Evolutionary conservation across 2,329 filamentous ascomycete genomes (phyloP), one percentile per base, ranked within the genome.

Genomic region (Tolypocladium cylindrosporum): DNA sequence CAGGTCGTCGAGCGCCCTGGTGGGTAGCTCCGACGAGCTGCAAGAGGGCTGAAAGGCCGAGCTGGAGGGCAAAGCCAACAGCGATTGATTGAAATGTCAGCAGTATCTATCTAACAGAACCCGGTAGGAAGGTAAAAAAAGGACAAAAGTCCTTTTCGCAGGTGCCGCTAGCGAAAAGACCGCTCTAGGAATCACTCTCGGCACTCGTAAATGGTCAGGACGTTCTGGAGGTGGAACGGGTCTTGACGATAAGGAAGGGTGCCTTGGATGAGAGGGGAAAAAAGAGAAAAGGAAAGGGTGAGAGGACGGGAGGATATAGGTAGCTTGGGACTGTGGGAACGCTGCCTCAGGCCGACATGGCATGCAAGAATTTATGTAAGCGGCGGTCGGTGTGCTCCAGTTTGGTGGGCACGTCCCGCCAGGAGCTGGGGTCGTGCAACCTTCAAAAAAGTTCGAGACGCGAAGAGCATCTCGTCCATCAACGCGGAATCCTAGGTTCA

Each of bases 81-180:
- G 53, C 14, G 56, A 41, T 57, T 58, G 56, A 53, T 58, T 57
- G 57, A 21, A 70, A 81, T 96, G 90, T 96, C 74, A 81, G 88
- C 90, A 91, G 86, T 85, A 84, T 84, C 91, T 96, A 96, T 96
- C 91, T 96, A 96, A 93, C 91, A 82, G 88, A 87, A 84, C 81
- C 89, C 87, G 89, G 90, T 84, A 73, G 75, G 70, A 73, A 70
- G 73, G 57, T 65, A 76, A 72, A 71, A 65, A 74, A 74, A 66
- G 37, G 39, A 4, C 4, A 19, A 9, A 63, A 61, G 40, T 45
- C 50, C 61, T 61, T 63, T 70, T 64, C 65, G 83, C 89, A 91
- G 90, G 89, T 87, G 87, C 89, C 85, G 91, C 89, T 97, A 97
- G 92, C 92, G 92, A 91, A 96, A 90, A 89, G 88, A 88, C 88